Conservation (phyloP, 768 basidiomycete species). For the Pluteus cervinus region DNA sequence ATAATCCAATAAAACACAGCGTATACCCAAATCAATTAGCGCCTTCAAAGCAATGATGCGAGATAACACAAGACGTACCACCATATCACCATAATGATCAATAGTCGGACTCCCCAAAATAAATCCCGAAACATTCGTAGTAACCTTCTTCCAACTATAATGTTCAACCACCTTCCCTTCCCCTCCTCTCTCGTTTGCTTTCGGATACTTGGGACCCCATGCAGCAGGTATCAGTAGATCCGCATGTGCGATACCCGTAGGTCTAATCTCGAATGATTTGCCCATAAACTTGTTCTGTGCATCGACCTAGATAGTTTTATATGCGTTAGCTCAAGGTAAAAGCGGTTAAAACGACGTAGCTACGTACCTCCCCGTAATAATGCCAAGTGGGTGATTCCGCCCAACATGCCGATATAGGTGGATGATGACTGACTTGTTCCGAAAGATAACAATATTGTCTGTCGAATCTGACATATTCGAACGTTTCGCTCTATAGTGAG, state of each 20-base stretch:
- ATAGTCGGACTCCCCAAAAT: constrained; percentile 86
- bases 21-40: constrained; percentile 7
- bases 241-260: constrained; percentile 90
- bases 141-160: constrained; percentile 95
- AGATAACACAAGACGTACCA: constrained; percentile 42
- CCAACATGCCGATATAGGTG: constrained; percentile 95
- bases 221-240: constrained; percentile 73
- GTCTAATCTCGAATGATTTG: constrained; percentile 92
- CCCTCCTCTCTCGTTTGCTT: constrained; percentile 33
- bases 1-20: too few relatives aligned
- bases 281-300: constrained; percentile 97
- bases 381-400: constrained; percentile 86
- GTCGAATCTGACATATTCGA: constrained; percentile 86
- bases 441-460: constrained; percentile 89
- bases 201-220: constrained; percentile 58
- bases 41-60: neutral
- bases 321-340: neutral
- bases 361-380: constrained; percentile 78
- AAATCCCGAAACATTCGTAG: constrained; percentile 86
- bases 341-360: neutral
- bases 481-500: constrained; percentile 88
- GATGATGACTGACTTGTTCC: constrained; percentile 97
- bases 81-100: constrained; percentile 94
- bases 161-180: constrained; percentile 73
- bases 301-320: constrained; percentile 56